These are phyloP conservation scores for Cicer pinnatifidum DNA, from an alignment of 306 rosid species.

Conservation along the genomic window DNA sequence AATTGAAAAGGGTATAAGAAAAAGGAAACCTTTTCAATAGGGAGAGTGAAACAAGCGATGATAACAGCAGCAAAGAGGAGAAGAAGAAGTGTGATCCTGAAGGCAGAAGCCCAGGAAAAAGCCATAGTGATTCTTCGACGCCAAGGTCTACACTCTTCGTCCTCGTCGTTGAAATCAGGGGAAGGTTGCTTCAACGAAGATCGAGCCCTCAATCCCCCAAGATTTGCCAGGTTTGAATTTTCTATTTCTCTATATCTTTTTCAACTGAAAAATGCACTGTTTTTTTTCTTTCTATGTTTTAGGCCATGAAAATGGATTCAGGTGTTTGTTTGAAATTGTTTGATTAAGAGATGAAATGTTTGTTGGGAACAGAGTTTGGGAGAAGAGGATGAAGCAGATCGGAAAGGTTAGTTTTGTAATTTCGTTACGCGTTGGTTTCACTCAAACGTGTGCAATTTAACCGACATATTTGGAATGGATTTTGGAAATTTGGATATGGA, in stretches of 20 bases:
- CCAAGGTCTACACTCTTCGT: constrained; percentile 79
- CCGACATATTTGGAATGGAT: constrained; percentile 29
- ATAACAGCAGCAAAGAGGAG: constrained; percentile 67
- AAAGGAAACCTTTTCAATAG: constrained; percentile 73
- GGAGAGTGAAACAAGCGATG: constrained; percentile 78
- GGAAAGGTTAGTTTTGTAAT: not conserved
- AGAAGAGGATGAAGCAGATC: not conserved
- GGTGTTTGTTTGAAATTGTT: not conserved
- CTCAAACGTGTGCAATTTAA: not conserved
- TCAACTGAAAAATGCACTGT: constrained; percentile 14
- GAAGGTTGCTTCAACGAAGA: constrained; percentile 70
- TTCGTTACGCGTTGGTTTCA: not conserved
- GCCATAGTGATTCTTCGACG: constrained; percentile 72
- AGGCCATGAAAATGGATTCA: constrained; percentile 31
- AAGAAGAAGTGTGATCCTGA: constrained; percentile 71
- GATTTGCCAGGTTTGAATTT: constrained; percentile 76
- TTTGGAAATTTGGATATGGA: not conserved
- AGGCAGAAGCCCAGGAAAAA: constrained; percentile 66
- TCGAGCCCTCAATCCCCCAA: constrained; percentile 82
- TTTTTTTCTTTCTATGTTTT: constrained; percentile 6
- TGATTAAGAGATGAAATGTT: not conserved
- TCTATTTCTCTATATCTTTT: not conserved
- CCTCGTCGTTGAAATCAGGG: constrained; percentile 54
- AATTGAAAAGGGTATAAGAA: not conserved
- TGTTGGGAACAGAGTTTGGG: constrained; percentile 8